Conservation (phyloP, 176 grass and related monocot genomes). For the Rhynchospora pubera region DNA sequence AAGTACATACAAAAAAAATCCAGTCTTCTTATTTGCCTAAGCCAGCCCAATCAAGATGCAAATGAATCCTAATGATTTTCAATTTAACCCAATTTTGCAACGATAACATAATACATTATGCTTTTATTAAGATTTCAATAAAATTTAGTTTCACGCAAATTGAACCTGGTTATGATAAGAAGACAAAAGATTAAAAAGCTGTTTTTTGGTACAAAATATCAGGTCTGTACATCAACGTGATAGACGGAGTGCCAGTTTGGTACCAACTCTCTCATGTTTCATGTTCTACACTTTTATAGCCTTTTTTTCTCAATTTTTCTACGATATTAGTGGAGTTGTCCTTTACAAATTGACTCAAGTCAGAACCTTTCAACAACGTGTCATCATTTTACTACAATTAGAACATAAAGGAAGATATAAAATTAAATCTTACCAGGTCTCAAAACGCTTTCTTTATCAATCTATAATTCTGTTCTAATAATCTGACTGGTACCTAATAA, state of each 20-base stretch:
- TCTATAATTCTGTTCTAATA: constrained; percentile 87
- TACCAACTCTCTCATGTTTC: neutral
- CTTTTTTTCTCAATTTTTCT: neutral
- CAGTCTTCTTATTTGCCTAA: no score
- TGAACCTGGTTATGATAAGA: neutral
- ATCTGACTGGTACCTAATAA: constrained; percentile 78
- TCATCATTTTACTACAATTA: neutral
- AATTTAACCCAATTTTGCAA: no score
- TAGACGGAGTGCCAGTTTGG: neutral
- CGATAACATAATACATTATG: no score
- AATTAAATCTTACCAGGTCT: constrained; percentile 53
- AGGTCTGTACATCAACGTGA: neutral
- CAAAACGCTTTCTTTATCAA: constrained; percentile 58
- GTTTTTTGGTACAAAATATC: neutral
- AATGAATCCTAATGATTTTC: no score
- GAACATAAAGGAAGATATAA: neutral
- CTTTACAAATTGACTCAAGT: neutral
- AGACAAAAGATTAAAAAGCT: neutral
- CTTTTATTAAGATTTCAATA: no score
- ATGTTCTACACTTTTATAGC: neutral
- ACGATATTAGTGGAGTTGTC: neutral
- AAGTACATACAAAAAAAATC: no score
- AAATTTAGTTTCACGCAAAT: neutral
- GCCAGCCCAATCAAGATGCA: no score
- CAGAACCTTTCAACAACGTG: neutral